Conservation (phyloP, 2,329 filamentous ascomycete species). For the Scytalidium lignicola region DNA sequence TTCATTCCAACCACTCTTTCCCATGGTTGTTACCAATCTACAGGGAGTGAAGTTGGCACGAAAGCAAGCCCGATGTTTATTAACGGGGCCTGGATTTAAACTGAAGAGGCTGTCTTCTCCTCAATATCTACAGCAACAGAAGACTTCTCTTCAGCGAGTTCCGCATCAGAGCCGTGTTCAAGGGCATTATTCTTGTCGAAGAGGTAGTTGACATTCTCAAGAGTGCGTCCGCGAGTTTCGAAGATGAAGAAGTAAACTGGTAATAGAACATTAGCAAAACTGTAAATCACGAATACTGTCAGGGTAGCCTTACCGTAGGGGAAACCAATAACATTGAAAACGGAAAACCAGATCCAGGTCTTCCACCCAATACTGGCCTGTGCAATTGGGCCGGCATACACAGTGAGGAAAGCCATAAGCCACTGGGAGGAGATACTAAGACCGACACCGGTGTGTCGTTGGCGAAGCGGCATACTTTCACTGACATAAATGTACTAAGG, state of each 20-base stretch:
- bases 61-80: too few relatives aligned
- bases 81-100: background rate
- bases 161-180: background rate
- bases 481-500: constrained; percentile 27
- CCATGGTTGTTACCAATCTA: too few relatives aligned
- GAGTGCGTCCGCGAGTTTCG: constrained; percentile 23
- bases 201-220: constrained; percentile 19
- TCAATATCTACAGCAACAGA: background rate
- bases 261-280: background rate
- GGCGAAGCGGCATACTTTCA: constrained; percentile 30
- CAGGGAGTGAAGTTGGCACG: too few relatives aligned
- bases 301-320: constrained; percentile 11
- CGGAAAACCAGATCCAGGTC: constrained; percentile 29
- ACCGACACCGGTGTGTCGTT: constrained; percentile 30
- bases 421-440: constrained; percentile 28
- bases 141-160: background rate
- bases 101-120: background rate
- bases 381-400: constrained; percentile 30
- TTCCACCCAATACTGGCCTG: constrained; percentile 29
- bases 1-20: too few relatives aligned
- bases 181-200: background rate
- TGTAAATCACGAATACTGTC: too few relatives aligned
- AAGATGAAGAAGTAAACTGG: constrained; percentile 24
- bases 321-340: constrained; percentile 27
- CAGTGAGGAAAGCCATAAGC: constrained; percentile 31